Conservation (phyloP, 495 filamentous ascomycete species). For the Durotheca rogersii region DNA sequence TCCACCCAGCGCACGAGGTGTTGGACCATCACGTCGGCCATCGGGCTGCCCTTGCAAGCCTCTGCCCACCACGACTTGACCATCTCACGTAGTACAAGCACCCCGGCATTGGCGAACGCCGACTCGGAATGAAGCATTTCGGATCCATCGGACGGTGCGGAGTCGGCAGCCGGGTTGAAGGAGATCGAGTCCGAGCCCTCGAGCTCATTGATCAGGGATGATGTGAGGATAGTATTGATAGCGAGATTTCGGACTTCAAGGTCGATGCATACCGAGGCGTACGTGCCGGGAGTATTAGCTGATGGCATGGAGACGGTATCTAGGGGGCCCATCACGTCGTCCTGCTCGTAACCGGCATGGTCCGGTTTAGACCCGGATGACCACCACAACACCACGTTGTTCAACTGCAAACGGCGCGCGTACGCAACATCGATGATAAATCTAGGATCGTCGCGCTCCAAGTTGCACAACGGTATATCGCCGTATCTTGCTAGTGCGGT, state of each 20-base stretch:
- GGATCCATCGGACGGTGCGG: conserved; percentile 47
- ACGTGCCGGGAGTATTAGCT: conserved; percentile 88
- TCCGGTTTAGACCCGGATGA: conserved; percentile 81
- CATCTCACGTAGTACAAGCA: conserved; percentile 92
- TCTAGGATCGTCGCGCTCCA: conserved; percentile 89
- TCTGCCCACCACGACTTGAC: conserved; percentile 98
- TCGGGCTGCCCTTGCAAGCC: conserved; percentile 83
- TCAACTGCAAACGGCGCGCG: conserved; percentile 83
- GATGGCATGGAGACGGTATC: conserved; percentile 94
- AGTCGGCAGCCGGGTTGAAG: conserved; percentile 75
- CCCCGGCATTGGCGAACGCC: conserved; percentile 87
- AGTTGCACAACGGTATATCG: conserved; percentile 90
- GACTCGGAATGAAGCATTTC: conserved; percentile 84
- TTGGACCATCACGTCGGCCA: conserved; percentile 98
- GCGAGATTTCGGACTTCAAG: conserved; percentile 90
- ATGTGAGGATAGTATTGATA: conserved; percentile 97
- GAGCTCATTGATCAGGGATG: conserved; percentile 94
- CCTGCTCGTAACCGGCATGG: conserved; percentile 93
- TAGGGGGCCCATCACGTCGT: conserved; percentile 79
- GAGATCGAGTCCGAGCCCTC: conserved; percentile 81
- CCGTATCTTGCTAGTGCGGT: conserved; percentile 86
- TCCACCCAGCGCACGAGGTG: conserved; percentile 97
- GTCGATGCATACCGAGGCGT: conserved; percentile 95
- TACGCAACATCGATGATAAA: conserved; percentile 97
- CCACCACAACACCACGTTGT: conserved; percentile 99